These are phyloP conservation scores for Tuber melanosporum DNA, from an alignment of 495 filamentous ascomycete species.

Conservation along the genomic window DNA sequence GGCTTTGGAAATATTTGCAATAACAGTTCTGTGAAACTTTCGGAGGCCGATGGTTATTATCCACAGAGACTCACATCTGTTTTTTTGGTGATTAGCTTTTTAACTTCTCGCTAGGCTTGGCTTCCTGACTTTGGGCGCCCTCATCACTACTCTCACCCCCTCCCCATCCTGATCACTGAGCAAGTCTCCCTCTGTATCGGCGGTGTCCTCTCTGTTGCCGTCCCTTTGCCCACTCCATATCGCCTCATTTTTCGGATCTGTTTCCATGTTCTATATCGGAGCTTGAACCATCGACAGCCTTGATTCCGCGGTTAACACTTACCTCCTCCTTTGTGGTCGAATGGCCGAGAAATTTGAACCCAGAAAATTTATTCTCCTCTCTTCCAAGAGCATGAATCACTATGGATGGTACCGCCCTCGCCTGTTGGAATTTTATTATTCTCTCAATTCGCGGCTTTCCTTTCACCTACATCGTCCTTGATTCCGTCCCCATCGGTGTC, in stretches of 20 bases:
- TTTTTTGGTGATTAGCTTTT: conserved; percentile 50
- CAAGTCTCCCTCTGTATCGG: conserved; percentile 31
- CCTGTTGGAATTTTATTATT: not conserved
- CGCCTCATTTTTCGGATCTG: conserved; percentile 16
- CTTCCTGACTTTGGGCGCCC: conserved; percentile 4
- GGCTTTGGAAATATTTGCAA: conserved; percentile 62
- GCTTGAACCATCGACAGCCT: not conserved
- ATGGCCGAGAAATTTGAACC: conserved; percentile 52
- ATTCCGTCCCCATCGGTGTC: conserved; percentile 37
- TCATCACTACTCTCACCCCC: conserved; percentile 6
- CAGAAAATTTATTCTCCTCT: conserved; percentile 54
- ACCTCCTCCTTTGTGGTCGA: conserved; percentile 37
- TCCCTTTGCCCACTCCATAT: conserved; percentile 19
- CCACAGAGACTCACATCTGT: conserved; percentile 48
- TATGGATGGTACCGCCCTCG: conserved; percentile 56
- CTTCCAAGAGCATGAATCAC: conserved; percentile 53
- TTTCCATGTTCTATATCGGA: not conserved
- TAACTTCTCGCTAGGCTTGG: too few species aligned
- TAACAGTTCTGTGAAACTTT: conserved; percentile 46
- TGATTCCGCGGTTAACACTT: not conserved
- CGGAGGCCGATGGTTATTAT: not conserved
- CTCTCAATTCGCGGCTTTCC: conserved; percentile 14
- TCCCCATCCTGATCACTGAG: conserved; percentile 4
- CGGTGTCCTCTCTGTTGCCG: conserved; percentile 43
- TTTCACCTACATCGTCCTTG: conserved; percentile 25